phyloP scores from a whole-genome alignment of 805 yeast species.

The Candida vaughaniae region DNA sequence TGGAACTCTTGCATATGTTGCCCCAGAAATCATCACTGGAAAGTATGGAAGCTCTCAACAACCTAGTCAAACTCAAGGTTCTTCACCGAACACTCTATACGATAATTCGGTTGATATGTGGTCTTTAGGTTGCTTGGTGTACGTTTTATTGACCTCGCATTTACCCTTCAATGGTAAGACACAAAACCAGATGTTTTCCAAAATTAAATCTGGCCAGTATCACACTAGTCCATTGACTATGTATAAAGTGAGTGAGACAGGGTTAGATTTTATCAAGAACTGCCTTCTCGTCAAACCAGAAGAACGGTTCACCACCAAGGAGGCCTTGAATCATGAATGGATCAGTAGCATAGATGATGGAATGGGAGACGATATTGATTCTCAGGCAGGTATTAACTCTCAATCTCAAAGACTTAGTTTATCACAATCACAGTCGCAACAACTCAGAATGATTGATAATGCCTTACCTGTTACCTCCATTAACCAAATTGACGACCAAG shows the following conservation, averaged over 20 bases:
- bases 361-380: conserved; percentile 14
- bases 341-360: conserved; percentile 34
- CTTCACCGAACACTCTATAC: conserved; percentile 38
- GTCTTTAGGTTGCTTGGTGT: conserved; percentile 94
- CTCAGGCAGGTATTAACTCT: conserved; percentile 2
- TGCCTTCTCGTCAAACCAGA: conserved; percentile 77
- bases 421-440: conserved; percentile 72
- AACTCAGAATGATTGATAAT: conserved; percentile 42
- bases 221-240: conserved; percentile 73
- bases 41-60: conserved; percentile 43
- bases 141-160: conserved; percentile 89
- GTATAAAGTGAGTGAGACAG: conserved; percentile 63
- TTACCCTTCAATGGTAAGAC: conserved; percentile 93
- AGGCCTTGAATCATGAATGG: conserved; percentile 85
- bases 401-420: conserved; percentile 47
- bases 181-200: conserved; percentile 77
- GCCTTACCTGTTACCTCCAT: conserved; percentile 33
- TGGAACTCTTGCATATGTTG: conserved; percentile 95
- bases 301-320: conserved; percentile 67
- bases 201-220: conserved; percentile 74
- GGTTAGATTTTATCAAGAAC: conserved; percentile 66
- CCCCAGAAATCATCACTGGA: conserved; percentile 84
- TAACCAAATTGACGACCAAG: conserved; percentile 39
- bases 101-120: conserved; percentile 94
- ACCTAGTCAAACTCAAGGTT: conserved; percentile 11